Base-by-base conservation (phyloP, 2,329 filamentous ascomycete species). In the Aciculosporium take region DNA sequence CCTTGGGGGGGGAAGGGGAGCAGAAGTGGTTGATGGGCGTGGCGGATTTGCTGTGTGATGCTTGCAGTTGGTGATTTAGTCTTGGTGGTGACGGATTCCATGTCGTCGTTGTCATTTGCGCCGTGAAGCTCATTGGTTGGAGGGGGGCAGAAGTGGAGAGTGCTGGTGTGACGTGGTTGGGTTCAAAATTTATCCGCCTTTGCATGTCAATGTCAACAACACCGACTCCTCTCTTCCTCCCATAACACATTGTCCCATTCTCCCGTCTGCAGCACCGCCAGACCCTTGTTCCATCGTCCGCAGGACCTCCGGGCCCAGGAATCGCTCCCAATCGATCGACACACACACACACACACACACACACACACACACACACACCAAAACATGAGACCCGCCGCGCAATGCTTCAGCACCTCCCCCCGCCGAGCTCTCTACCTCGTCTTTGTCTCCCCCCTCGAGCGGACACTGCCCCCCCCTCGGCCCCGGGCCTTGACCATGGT, bases 341-440 rank as follows among this genome's bases (percentile, higher is more conserved):
- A n/a, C n/a, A n/a, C n/a, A n/a, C n/a, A n/a, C n/a, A n/a, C 23
- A 12, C 8, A 7, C 24, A 7, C 23, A 25, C 15, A 27, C 23
- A 9, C n/a, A 15, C 10, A 6, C 18, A 23, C 18, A 7, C 12
- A 7, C 32, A n/a, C 6, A 9, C 21, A 9, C 40, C n/a, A 13
- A 28, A 15, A 18, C 42, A 71, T 71, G 66, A 61, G 50, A 43
- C 46, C 52, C 31, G 45, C 52, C 28, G n/a, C 42, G 20, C 44
- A 49, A 41, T 69, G 64, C 46, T 48, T 68, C 32, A 64, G 63
- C 53, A 65, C 61, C 47, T 61, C 67, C 39, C 61, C 67, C 39
- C 61, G 63, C n/a, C 50, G 58, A 28, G 66, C 67, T 45, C 62
- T 74, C 5, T 61, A 65, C 35, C 58, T 62, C 40, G 64, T 71